Percentiles rank a stretch among this genome's conserved stretches.
Evolutionary conservation across 345 rosid genomes (phyloP).

Genomic region (Orychophragmus violaceus): DNA sequence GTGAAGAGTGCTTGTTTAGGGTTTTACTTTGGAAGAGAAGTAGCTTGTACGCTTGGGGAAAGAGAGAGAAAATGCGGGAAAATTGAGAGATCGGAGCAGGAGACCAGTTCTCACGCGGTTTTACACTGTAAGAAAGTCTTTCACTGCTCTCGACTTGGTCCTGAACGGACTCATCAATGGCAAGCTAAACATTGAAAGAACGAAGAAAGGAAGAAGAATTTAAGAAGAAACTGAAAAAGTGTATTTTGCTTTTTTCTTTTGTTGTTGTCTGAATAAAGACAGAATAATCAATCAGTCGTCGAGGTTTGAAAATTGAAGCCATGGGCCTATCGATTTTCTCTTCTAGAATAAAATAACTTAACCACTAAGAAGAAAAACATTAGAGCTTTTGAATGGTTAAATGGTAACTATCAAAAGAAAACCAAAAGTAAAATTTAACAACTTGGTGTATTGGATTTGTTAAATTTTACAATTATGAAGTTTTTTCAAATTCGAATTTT

Average conservation of each 20-base stretch:
- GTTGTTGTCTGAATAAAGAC: constrained; percentile 3
- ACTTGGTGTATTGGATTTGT: neutral
- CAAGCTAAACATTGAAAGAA: neutral
- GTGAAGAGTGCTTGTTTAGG: constrained; percentile 2
- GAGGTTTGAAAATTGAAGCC: constrained; percentile 9
- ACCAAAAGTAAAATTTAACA: neutral
- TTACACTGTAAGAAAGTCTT: constrained; percentile 21
- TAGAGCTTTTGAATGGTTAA: neutral
- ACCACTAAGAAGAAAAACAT: neutral
- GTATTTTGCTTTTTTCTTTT: neutral
- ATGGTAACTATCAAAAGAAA: neutral
- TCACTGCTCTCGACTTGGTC: constrained; percentile 9
- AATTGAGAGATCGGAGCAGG: constrained; percentile 20
- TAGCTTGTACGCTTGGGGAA: constrained; percentile 30
- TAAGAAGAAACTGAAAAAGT: neutral
- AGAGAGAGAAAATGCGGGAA: constrained; percentile 6
- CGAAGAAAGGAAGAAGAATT: neutral
- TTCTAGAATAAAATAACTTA: neutral
- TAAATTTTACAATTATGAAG: neutral
- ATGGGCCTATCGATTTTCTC: neutral
- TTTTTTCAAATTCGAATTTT: neutral
- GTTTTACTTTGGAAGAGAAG: constrained; percentile 19
- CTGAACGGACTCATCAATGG: constrained; percentile 25
- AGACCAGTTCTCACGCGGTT: constrained; percentile 28
- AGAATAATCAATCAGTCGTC: neutral